A percentile compares a stretch with the other conserved stretches of the same genome.
Evolutionary conservation across 106 monocot species (phyloP).

Genomic region (Dendrobium nobile): DNA sequence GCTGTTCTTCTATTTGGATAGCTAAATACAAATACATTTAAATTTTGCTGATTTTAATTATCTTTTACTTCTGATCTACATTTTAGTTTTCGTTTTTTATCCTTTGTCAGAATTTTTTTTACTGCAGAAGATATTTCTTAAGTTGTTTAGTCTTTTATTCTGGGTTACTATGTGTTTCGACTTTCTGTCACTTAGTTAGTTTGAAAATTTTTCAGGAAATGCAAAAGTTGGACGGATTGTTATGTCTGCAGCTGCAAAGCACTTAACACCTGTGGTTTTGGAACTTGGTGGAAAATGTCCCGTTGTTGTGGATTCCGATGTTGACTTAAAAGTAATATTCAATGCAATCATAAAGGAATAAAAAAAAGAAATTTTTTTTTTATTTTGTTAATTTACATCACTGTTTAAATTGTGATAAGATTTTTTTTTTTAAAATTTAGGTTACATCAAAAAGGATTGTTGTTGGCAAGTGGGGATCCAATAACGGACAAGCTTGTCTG

Average conservation of each 20-base stretch:
- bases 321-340: constrained; percentile 29
- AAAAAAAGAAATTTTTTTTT: background rate
- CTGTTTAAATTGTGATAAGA: background rate
- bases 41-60: too few relatives aligned
- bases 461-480: constrained; percentile 75
- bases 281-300: constrained; percentile 85
- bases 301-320: constrained; percentile 52
- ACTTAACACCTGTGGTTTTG: constrained; percentile 63
- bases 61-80: background rate
- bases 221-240: constrained; percentile 46
- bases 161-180: background rate
- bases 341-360: background rate
- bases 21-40: too few relatives aligned
- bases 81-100: too few relatives aligned
- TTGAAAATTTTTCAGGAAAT: constrained; percentile 26
- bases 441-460: constrained; percentile 48
- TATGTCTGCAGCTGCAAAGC: constrained; percentile 68
- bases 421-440: constrained; percentile 15
- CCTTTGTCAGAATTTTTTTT: background rate
- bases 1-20: too few relatives aligned
- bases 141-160: background rate
- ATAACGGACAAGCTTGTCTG: constrained; percentile 72
- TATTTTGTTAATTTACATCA: background rate
- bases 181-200: background rate
- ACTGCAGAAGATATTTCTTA: background rate